phyloP scores from a whole-genome alignment of 345 rosid genomes.

The Lumnitzera racemosa region DNA sequence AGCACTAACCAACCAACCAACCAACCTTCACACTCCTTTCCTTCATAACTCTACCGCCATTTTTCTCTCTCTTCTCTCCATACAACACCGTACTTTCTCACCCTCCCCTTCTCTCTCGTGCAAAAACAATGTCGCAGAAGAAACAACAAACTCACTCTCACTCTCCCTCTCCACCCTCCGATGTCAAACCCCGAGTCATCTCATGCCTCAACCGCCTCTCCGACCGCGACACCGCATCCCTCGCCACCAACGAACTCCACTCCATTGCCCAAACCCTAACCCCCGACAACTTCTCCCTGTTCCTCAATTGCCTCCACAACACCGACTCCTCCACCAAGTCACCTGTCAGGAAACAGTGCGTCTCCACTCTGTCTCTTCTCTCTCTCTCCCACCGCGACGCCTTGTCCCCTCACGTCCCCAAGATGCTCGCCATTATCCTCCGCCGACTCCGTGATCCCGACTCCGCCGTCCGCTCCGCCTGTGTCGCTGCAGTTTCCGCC shows the following conservation, averaged over 20 bases:
- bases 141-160: no score
- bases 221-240: constrained; percentile 80
- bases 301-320: constrained; percentile 64
- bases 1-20: no score
- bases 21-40: no score
- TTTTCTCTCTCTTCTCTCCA: no score
- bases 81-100: no score
- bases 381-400: constrained; percentile 62
- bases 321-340: constrained; percentile 69
- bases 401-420: constrained; percentile 67
- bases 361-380: constrained; percentile 31
- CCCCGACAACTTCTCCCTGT: constrained; percentile 51
- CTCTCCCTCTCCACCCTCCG: constrained; percentile 14
- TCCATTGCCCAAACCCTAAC: constrained; percentile 58
- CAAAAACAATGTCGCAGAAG: no score
- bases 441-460: constrained; percentile 85
- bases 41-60: no score
- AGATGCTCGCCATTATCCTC: constrained; percentile 65
- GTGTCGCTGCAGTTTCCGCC: constrained; percentile 59
- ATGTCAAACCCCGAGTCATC: constrained; percentile 67
- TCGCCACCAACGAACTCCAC: constrained; percentile 84
- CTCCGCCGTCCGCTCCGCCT: constrained; percentile 78
- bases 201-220: constrained; percentile 86
- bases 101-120: no score
- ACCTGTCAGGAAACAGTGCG: constrained; percentile 82